Base-by-base conservation (phyloP, 257 asterid genomes). In the Primulina huaijiensis region DNA sequence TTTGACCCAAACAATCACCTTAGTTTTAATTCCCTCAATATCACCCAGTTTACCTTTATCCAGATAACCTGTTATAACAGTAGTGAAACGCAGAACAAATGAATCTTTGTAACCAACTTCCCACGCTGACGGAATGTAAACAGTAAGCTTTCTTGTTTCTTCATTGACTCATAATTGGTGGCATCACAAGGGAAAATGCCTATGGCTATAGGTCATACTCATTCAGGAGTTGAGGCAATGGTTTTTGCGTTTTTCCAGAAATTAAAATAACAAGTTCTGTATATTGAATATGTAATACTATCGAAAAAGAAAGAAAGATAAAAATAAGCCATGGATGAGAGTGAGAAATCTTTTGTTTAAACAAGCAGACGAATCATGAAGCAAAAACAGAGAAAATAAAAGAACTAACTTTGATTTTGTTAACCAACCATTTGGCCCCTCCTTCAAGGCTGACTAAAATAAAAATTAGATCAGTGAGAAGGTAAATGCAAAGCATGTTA, bases 1-100 rank as follows among this genome's bases (percentile, higher is more conserved):
- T 81, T 84, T 84, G 38, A 81, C 79, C 92, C 93, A 89, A 62
- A 92, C 79, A 62, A 78, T 68, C 80, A 88, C 85, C 76, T 89
- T 85, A 10, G 98, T 89, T 80, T 89, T 92, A 14, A 92, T 88
- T 46, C 96, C 98, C 23, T 85, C 98, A 38, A 89, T 76, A 14
- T 88, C 90, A 10, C 74, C 62, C 62, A 92, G 62, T 79, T 86
- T 89, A 14, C 96, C 96, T 70, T 86, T 88, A 79, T 88, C 94
- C 62, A 92, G 60, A 71, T 74, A 81, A 50, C 86, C 96, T 3
- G 83, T 85, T 52, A 92, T 92, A 1, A 56, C 71, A 5, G 84
- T 86, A 0, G 75, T 35, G 74, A 89, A 92, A 5, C 92, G 80
- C 78, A 88, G 17, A 9, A 86, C 89, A 0, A 96, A 92, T 40